Evolutionary conservation across 371 early-diverging fungal genomes (phyloP).

Genomic region (Coemansia linderi): DNA sequence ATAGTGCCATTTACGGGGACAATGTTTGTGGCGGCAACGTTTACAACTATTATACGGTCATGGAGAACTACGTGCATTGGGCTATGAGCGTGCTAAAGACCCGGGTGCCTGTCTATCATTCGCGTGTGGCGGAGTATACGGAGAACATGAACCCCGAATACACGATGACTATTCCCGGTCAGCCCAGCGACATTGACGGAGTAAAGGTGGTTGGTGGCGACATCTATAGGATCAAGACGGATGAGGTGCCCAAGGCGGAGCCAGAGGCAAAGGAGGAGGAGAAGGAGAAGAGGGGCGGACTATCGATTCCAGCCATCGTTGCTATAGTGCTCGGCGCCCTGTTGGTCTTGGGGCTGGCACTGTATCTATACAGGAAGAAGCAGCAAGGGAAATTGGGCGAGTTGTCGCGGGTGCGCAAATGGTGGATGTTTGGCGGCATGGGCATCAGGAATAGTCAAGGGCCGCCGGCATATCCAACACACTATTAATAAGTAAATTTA

Average conservation of each 20-base stretch:
- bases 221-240: slow-evolving; percentile 16
- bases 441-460: background rate
- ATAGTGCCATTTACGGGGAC: slow-evolving; percentile 20
- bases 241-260: background rate
- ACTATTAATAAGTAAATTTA: background rate
- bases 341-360: slow-evolving; percentile 16
- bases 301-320: slow-evolving; percentile 14
- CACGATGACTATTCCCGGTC: slow-evolving; percentile 26
- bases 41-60: slow-evolving; percentile 39
- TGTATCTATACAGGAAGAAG: slow-evolving; percentile 11
- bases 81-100: slow-evolving; percentile 31
- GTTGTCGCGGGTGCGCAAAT: slow-evolving; percentile 21
- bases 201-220: slow-evolving; percentile 32
- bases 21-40: slow-evolving; percentile 19
- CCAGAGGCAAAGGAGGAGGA: background rate
- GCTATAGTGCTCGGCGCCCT: slow-evolving; percentile 26
- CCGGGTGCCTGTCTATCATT: slow-evolving; percentile 34
- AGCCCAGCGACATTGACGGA: background rate
- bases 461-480: background rate
- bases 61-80: slow-evolving; percentile 41
- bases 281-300: slow-evolving; percentile 1
- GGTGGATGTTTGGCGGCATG: slow-evolving; percentile 40
- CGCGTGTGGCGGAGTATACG: slow-evolving; percentile 28
- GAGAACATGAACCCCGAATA: slow-evolving; percentile 30
- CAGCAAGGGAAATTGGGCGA: slow-evolving; percentile 1